These are phyloP conservation scores for Sporothrix luriei DNA, from an alignment of 2,329 filamentous ascomycete species.

Conservation along the genomic window DNA sequence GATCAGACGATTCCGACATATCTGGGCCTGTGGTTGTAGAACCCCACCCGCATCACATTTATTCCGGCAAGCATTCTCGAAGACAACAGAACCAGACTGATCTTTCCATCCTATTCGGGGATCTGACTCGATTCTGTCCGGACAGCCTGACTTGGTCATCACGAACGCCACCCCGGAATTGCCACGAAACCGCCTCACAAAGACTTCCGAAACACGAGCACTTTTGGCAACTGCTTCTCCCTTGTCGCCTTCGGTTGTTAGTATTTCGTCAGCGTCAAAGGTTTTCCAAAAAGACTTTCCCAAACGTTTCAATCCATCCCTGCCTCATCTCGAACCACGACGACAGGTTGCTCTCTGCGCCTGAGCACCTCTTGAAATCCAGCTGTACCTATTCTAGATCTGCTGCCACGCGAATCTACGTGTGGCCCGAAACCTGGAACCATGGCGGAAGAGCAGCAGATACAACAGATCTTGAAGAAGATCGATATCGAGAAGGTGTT, in stretches of 20 bases:
- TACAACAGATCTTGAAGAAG: conserved; percentile 88
- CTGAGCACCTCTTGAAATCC: background rate
- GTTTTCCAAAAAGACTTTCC: background rate
- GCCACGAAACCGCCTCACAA: conserved; percentile 13
- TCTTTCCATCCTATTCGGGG: background rate
- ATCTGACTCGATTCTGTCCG: background rate
- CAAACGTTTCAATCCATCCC: background rate
- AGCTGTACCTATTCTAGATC: background rate
- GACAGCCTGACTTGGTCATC: background rate
- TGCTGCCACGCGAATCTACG: conserved; percentile 32
- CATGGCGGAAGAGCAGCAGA: conserved; percentile 66
- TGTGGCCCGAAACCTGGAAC: conserved; percentile 40
- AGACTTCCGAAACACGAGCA: background rate
- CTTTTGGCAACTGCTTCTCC: background rate
- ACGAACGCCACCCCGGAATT: conserved; percentile 21
- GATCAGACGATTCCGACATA: conserved; percentile 3
- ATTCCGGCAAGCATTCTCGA: background rate
- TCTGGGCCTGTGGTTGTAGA: background rate
- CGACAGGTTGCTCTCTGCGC: background rate
- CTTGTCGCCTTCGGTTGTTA: background rate
- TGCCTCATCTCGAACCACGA: background rate
- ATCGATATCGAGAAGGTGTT: conserved; percentile 96
- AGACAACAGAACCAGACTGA: background rate
- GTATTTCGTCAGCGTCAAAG: background rate
- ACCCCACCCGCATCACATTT: background rate